Percentiles rank a stretch among this genome's conserved stretches.
phyloP scores from a whole-genome alignment of 1,284 basidiomycete species.

The Boletus sp. region DNA sequence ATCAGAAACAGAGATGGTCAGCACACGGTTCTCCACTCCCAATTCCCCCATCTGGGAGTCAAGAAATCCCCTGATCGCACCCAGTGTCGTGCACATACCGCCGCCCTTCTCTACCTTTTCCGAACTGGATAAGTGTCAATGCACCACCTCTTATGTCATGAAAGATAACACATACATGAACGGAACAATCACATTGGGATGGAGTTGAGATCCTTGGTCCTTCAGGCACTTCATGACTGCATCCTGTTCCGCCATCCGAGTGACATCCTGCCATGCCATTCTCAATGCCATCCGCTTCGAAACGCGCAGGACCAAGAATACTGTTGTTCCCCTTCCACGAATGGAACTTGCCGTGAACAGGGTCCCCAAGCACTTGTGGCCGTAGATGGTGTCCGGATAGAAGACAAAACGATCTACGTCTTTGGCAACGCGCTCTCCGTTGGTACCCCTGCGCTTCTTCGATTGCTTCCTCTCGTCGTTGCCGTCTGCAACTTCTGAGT shows the following conservation, averaged over 20 bases:
- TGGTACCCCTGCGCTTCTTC: too few relatives aligned
- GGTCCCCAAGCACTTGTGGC: conserved; percentile 1
- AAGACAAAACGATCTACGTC: not conserved
- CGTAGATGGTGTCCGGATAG: conserved; percentile 2
- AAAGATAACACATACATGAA: not conserved
- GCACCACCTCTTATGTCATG: too few relatives aligned
- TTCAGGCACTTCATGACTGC: not conserved
- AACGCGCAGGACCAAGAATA: not conserved
- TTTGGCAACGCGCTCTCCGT: too few relatives aligned
- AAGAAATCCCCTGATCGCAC: conserved; percentile 1
- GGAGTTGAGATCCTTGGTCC: not conserved
- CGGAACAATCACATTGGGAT: conserved; percentile 9
- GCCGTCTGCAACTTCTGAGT: too few relatives aligned
- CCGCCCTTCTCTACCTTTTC: not conserved
- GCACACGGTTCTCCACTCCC: conserved; percentile 2
- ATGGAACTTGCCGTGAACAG: conserved; percentile 16
- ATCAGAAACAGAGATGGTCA: not conserved
- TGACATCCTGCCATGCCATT: conserved; percentile 17
- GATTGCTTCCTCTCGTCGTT: too few relatives aligned
- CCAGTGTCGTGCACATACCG: conserved; percentile 2
- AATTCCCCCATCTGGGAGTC: not conserved
- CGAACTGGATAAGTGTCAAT: not conserved
- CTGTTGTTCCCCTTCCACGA: conserved; percentile 14
- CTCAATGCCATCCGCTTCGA: conserved; percentile 4
- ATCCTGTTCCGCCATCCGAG: not conserved